A percentile compares a stretch with the other conserved stretches of the same genome.
Evolutionary conservation across 78 protist genomes (phyloP).

Genomic region (Dictyostelium brefeldianum): DNA sequence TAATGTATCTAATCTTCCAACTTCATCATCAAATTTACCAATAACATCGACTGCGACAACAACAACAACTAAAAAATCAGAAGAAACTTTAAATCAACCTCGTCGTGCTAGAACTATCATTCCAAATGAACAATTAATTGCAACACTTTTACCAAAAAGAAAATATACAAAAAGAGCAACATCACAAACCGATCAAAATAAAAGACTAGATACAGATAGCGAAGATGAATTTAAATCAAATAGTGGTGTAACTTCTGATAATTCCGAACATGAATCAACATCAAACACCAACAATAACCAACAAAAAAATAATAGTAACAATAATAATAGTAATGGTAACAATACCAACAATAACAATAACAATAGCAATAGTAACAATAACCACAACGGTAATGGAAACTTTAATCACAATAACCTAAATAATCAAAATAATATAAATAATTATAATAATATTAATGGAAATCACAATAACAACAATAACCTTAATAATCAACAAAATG

Average conservation of each 20-base stretch:
- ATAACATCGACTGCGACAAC: background rate
- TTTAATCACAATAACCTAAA: background rate
- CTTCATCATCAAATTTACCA: background rate
- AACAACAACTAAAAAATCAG: background rate
- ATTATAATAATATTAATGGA: background rate
- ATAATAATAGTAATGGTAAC: background rate
- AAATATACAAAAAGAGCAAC: background rate
- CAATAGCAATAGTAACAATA: background rate
- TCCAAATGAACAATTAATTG: background rate
- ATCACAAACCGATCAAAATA: background rate
- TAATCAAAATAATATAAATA: background rate
- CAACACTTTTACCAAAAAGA: conserved; percentile 14
- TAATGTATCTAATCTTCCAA: background rate
- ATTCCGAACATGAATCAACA: background rate
- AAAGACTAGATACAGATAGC: background rate
- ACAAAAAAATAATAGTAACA: background rate
- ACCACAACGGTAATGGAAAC: background rate
- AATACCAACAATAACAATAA: background rate
- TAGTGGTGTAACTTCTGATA: background rate
- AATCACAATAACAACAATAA: no score
- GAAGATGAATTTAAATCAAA: background rate
- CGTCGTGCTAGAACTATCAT: background rate
- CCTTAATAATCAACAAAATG: background rate
- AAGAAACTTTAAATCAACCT: background rate
- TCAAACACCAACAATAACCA: no score